Base-by-base conservation (phyloP, 768 basidiomycete genomes). In the Lentinula edodes region DNA sequence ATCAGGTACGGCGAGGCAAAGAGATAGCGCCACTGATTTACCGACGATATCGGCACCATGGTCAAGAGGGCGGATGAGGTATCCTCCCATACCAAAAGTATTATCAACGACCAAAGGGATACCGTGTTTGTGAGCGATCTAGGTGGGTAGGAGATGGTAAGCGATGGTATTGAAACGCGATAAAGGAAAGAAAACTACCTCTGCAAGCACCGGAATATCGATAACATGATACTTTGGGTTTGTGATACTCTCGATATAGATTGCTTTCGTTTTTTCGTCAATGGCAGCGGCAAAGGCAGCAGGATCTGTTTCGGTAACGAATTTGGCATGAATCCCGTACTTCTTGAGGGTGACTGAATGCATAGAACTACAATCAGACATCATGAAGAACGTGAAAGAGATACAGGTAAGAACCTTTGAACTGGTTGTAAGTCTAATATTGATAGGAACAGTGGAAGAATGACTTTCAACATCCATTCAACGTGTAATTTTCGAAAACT, bases 21-120 rank as follows among this genome's bases (percentile, higher is more conserved):
- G 15, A 16, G 23, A n/a, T 23, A 45, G 8, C 23, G 45, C 10
- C n/a, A 60, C 15, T 12, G 23, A 56, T 43, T 61, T 80, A 83
- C 59, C 63, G n/a, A 68, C 63, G 60, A 69, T 69, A 34, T 69
- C 66, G 32, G 66, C 68, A 18, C 68, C 68, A 42, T 61, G 63
- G n/a, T 65, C 61, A 51, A 69, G 41, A 15, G 68, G 68, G n/a
- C 64, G 62, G 2, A 59, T 16, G 7, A 67, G 59, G 56, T 62
- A 67, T 23, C 68, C 68, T 39, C 83, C 83, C 71, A 81, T 81
- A 32, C 83, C 85, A 63, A 87, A 83, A 0, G 84, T 87, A 68
- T 86, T 87, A 64, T 87, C 85, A 0, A 88, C 86, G 28, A 89
- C 80, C 50, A 89, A 71, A 0, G 88, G 88, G 12, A 89, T 81